phyloP scores from a whole-genome alignment of 2,329 filamentous ascomycete species.

The Calonectria crousiana region DNA sequence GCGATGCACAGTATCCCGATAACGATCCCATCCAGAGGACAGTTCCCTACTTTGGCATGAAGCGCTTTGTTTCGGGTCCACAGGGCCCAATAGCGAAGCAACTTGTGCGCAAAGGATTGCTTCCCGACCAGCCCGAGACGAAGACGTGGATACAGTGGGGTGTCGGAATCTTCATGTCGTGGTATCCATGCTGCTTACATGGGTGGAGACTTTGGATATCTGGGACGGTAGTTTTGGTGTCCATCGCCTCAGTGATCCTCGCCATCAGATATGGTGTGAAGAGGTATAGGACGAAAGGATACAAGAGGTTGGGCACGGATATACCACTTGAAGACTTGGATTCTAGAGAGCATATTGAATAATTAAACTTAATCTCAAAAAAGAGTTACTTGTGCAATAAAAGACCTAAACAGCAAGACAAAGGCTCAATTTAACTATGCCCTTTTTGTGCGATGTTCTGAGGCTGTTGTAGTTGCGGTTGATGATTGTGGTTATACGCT shows the following conservation, averaged over 20 bases:
- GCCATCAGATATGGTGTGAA: background rate
- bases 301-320: background rate
- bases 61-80: constrained; percentile 48
- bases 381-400: too few relatives aligned
- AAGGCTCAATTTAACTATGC: too few relatives aligned
- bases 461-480: too few relatives aligned
- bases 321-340: background rate
- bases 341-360: background rate
- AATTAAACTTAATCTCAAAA: too few relatives aligned
- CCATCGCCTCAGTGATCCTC: constrained; percentile 17
- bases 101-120: constrained; percentile 47
- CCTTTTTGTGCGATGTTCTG: too few relatives aligned
- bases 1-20: constrained; percentile 47
- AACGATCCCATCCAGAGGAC: constrained; percentile 46
- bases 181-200: constrained; percentile 50
- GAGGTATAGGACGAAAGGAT: background rate
- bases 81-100: constrained; percentile 48
- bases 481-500: too few relatives aligned
- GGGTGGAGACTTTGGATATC: constrained; percentile 50
- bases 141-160: constrained; percentile 47
- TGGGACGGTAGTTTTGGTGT: constrained; percentile 26
- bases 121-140: constrained; percentile 40
- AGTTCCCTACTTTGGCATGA: constrained; percentile 47
- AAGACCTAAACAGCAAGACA: too few relatives aligned
- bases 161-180: constrained; percentile 42